These are phyloP conservation scores for Schwanniomyces polymorphus DNA, from an alignment of 805 yeast species.

Conservation along the genomic window DNA sequence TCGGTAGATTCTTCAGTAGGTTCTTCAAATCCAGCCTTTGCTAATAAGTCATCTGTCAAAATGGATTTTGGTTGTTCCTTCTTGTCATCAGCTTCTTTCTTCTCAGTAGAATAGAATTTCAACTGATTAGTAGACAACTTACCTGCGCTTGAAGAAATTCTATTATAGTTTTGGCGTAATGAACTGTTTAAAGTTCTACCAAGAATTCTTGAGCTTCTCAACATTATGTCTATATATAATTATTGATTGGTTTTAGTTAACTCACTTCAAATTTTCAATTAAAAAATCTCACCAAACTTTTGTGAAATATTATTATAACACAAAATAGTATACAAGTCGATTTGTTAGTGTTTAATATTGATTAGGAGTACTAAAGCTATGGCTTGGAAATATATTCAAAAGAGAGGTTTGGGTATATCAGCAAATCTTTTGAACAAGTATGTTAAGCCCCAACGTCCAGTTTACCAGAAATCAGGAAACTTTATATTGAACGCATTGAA, in stretches of 20 bases:
- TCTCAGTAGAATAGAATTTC: slow-evolving; percentile 6
- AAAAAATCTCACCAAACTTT: not conserved
- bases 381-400: no score
- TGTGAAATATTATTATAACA: not conserved
- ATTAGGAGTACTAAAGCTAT: not conserved
- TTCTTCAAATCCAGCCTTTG: slow-evolving; percentile 79
- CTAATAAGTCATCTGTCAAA: slow-evolving; percentile 77
- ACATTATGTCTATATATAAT: slow-evolving; percentile 2
- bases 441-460: slow-evolving; percentile 2
- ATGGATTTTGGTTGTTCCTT: slow-evolving; percentile 46
- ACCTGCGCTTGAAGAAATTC: not conserved
- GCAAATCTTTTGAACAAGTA: not conserved
- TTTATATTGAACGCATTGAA: slow-evolving; percentile 18
- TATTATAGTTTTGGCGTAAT: not conserved
- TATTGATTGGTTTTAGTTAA: not conserved
- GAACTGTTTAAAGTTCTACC: slow-evolving; percentile 4
- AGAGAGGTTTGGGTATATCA: not conserved
- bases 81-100: slow-evolving; percentile 3
- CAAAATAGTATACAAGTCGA: not conserved
- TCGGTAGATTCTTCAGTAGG: slow-evolving; percentile 16
- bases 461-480: slow-evolving; percentile 8
- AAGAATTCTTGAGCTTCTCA: slow-evolving; percentile 5
- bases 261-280: not conserved
- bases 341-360: no score
- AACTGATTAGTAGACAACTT: not conserved